These are phyloP conservation scores for Pseudopediastrum boryanum DNA, from an alignment of 139 green algal species.

Conservation along the genomic window DNA sequence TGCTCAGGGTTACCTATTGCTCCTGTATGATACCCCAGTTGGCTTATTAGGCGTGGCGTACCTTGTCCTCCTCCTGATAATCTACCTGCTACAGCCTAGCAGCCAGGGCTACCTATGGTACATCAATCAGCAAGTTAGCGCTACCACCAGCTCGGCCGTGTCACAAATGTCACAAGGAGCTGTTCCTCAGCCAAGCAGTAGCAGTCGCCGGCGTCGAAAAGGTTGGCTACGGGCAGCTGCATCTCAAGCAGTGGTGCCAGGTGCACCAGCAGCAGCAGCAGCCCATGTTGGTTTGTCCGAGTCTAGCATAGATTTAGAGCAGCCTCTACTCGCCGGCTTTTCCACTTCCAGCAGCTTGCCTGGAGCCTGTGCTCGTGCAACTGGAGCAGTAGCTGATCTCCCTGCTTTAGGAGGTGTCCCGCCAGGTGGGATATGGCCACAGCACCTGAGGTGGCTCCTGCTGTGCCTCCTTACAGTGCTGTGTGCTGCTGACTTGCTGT, in stretches of 20 bases:
- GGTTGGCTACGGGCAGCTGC: not conserved
- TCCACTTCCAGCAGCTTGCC: too few species aligned
- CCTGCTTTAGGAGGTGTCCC: not conserved
- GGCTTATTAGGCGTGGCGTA: slow-evolving; percentile 10
- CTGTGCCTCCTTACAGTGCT: slow-evolving; percentile 1
- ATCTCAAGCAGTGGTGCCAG: not conserved
- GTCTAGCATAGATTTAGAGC: not conserved
- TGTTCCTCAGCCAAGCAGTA: not conserved
- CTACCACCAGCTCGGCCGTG: not conserved
- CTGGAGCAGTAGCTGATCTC: not conserved
- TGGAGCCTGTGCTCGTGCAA: too few species aligned
- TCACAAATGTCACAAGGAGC: not conserved
- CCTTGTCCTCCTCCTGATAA: slow-evolving; percentile 18
- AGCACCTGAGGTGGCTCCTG: slow-evolving; percentile 24
- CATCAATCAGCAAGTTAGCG: too few species aligned
- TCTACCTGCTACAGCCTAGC: slow-evolving; percentile 12
- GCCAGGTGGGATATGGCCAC: not conserved
- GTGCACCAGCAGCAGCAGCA: not conserved
- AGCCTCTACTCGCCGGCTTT: too few species aligned
- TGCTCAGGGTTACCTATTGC: slow-evolving; percentile 16
- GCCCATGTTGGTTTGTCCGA: not conserved
- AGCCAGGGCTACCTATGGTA: not conserved
- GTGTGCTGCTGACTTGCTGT: not conserved
- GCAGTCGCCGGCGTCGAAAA: not conserved
- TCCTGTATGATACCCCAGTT: slow-evolving; percentile 26